These are phyloP conservation scores for Mitragyna speciosa DNA, from an alignment of 257 asterid genomes.

Conservation along the genomic window DNA sequence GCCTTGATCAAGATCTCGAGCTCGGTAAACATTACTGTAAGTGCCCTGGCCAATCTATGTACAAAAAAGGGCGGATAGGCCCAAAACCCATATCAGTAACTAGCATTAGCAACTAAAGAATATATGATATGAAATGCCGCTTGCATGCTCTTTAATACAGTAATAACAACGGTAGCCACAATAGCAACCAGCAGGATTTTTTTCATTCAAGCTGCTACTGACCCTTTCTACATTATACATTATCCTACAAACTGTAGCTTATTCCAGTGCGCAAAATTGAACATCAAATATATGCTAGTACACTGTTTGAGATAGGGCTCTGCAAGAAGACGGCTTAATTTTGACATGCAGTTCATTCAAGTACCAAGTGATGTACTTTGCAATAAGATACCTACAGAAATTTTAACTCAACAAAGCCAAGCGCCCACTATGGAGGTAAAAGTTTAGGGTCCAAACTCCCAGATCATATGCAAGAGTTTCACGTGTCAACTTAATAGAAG, in stretches of 20 bases:
- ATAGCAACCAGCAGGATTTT: background rate
- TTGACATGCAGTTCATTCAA: background rate
- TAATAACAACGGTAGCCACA: background rate
- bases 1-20: constrained; percentile 87
- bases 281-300: too few species aligned
- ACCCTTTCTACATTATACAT: background rate
- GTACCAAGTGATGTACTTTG: background rate
- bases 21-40: constrained; percentile 90
- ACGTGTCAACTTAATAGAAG: too few species aligned
- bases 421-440: background rate
- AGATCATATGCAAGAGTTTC: background rate
- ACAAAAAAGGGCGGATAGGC: constrained; percentile 16
- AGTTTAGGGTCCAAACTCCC: background rate
- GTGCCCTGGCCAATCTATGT: constrained; percentile 94
- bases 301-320: background rate
- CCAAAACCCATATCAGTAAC: constrained; percentile 5
- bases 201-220: background rate
- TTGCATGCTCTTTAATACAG: background rate
- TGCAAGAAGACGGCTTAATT: background rate
- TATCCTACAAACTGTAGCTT: background rate
- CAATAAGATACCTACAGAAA: background rate
- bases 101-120: background rate
- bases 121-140: background rate
- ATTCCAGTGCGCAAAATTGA: background rate
- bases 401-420: background rate